Conservation (phyloP, 805 yeast species). For the Yamadazyma sp. region DNA sequence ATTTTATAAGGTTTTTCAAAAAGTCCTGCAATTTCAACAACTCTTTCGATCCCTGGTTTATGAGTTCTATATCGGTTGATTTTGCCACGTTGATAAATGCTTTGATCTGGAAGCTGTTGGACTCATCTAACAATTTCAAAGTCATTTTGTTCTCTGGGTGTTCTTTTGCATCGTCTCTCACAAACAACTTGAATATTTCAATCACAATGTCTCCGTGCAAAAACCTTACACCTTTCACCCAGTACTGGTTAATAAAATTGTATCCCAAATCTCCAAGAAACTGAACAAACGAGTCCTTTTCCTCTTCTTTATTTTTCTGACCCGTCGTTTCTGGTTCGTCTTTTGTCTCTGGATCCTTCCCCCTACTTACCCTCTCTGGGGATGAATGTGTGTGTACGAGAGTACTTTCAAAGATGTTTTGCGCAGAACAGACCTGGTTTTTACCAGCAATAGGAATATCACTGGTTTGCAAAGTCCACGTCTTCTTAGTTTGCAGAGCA, state of each 20-base stretch:
- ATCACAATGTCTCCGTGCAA: conserved; percentile 61
- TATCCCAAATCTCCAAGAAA: conserved; percentile 70
- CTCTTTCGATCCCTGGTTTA: conserved; percentile 63
- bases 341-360: conserved; percentile 2
- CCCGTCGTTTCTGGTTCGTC: conserved; percentile 10
- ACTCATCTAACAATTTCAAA: conserved; percentile 46
- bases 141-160: conserved; percentile 23
- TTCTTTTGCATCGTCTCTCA: conserved; percentile 31
- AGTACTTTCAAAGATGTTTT: conserved; percentile 65
- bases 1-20: conserved; percentile 63
- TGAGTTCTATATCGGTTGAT: conserved; percentile 72
- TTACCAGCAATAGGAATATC: conserved; percentile 79
- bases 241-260: conserved; percentile 57
- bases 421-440: conserved; percentile 57
- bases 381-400: conserved; percentile 49
- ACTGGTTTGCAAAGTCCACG: conserved; percentile 63
- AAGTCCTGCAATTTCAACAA: conserved; percentile 63
- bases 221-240: conserved; percentile 60
- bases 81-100: conserved; percentile 69
- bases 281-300: conserved; percentile 37
- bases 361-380: not conserved
- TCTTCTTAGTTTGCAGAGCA: conserved; percentile 18
- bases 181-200: conserved; percentile 52
- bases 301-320: conserved; percentile 2
- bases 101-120: conserved; percentile 59